A percentile compares a stretch with the other conserved stretches of the same genome.
Conservation (phyloP, 768 basidiomycete genomes). For the Phlebiopsis gigantea region DNA sequence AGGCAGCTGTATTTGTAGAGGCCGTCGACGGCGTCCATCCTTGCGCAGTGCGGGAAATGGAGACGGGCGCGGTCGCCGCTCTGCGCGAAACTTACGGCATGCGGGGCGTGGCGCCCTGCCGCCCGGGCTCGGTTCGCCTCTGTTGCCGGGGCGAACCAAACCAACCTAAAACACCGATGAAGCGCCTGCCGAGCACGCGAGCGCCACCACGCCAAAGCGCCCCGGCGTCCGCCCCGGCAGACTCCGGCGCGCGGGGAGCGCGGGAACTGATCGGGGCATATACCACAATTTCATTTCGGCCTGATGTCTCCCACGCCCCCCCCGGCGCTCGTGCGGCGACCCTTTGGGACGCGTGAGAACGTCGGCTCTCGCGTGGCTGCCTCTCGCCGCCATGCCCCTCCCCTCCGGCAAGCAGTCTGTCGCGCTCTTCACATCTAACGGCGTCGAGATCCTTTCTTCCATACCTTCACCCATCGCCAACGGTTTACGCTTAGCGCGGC, state of each 20-base stretch:
- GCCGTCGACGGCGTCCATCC: not conserved
- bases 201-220: not conserved
- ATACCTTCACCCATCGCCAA: no score
- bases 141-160: not conserved
- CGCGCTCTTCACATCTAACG: no score
- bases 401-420: no score
- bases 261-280: not conserved
- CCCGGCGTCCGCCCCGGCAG: not conserved
- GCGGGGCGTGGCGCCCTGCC: not conserved
- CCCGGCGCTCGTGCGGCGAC: not conserved
- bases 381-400: no score
- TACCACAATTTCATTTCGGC: not conserved
- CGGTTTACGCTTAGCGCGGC: no score
- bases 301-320: not conserved
- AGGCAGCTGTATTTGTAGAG: not conserved
- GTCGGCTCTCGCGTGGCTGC: no score
- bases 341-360: not conserved
- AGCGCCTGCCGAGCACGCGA: not conserved
- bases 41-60: not conserved
- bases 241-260: not conserved
- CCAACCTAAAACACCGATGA: no score
- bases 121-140: not conserved
- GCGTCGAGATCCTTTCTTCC: no score
- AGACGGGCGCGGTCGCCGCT: not conserved
- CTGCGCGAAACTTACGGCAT: not conserved